These are phyloP conservation scores for Phylloporus scabripes DNA, from an alignment of 768 basidiomycete genomes.

Conservation along the genomic window DNA sequence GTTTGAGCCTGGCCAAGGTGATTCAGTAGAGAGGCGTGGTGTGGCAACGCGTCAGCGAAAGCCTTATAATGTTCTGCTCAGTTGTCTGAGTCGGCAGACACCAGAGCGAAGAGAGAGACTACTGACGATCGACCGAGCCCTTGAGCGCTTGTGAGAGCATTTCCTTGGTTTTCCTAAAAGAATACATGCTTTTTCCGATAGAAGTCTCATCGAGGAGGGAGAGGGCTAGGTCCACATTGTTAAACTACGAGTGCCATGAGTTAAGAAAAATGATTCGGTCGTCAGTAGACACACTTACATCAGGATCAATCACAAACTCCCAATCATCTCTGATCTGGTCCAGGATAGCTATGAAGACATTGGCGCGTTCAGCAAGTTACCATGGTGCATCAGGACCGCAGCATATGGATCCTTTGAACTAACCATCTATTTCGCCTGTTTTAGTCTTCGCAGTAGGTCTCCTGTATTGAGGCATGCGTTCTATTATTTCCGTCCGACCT, in stretches of 20 bases:
- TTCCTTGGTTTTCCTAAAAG: constrained; percentile 70
- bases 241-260: constrained; percentile 54
- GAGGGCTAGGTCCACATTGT: constrained; percentile 88
- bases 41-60: constrained; percentile 90
- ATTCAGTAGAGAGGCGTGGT: constrained; percentile 72
- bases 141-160: constrained; percentile 77
- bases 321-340: constrained; percentile 86
- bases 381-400: background rate
- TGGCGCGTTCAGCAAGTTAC: background rate
- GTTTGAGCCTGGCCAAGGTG: constrained; percentile 70
- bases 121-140: constrained; percentile 84
- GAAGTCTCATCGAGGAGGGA: constrained; percentile 78
- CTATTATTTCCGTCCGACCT: constrained; percentile 45
- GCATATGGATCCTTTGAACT: constrained; percentile 23
- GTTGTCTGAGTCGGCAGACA: constrained; percentile 4
- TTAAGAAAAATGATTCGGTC: background rate
- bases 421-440: constrained; percentile 83
- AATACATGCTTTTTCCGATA: constrained; percentile 65
- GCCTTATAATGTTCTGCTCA: constrained; percentile 83
- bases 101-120: background rate
- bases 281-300: constrained; percentile 43
- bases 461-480: constrained; percentile 54
- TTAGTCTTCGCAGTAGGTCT: constrained; percentile 48
- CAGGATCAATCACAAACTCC: constrained; percentile 80
- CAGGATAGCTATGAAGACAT: constrained; percentile 56